Evolutionary conservation across 2,329 filamentous ascomycete species (phyloP).

Genomic region (Sporothrix brasiliensis): DNA sequence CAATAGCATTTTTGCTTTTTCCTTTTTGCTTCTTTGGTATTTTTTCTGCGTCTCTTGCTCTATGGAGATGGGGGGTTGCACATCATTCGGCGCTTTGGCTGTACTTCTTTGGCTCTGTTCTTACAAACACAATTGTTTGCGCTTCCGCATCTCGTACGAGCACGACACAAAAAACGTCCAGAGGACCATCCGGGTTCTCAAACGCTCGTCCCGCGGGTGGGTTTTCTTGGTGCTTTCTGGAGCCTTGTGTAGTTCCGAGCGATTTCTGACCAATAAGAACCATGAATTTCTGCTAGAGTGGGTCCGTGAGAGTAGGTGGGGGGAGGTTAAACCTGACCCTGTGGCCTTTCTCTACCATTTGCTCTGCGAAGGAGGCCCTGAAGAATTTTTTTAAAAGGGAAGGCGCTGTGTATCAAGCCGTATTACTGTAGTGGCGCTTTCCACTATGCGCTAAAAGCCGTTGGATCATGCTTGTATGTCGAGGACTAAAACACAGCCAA

Average conservation of each 20-base stretch:
- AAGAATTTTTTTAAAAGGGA: slow-evolving; percentile 25
- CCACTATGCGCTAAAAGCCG: not conserved
- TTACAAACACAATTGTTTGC: not conserved
- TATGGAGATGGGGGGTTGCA: not conserved
- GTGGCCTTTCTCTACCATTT: slow-evolving; percentile 13
- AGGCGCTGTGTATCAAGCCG: not conserved
- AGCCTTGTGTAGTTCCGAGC: slow-evolving; percentile 30
- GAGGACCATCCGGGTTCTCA: slow-evolving; percentile 39
- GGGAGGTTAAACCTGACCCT: slow-evolving; percentile 1
- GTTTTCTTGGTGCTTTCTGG: slow-evolving; percentile 10
- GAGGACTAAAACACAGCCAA: not conserved
- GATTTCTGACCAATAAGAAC: slow-evolving; percentile 19
- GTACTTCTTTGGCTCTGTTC: not conserved
- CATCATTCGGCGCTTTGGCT: not conserved
- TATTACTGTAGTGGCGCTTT: not conserved
- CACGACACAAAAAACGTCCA: slow-evolving; percentile 10
- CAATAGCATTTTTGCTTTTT: not conserved
- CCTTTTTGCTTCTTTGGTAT: not conserved
- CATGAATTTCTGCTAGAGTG: not conserved
- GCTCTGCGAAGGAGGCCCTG: slow-evolving; percentile 7
- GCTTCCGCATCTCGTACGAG: not conserved
- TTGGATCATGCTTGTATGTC: not conserved
- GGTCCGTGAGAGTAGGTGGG: slow-evolving; percentile 27
- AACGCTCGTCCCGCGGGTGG: slow-evolving; percentile 8
- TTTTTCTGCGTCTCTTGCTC: not conserved